Percentiles rank a stretch among this genome's conserved stretches.
Evolutionary conservation across 139 green algal genomes (phyloP).

Genomic region (Chlorella ohadii): DNA sequence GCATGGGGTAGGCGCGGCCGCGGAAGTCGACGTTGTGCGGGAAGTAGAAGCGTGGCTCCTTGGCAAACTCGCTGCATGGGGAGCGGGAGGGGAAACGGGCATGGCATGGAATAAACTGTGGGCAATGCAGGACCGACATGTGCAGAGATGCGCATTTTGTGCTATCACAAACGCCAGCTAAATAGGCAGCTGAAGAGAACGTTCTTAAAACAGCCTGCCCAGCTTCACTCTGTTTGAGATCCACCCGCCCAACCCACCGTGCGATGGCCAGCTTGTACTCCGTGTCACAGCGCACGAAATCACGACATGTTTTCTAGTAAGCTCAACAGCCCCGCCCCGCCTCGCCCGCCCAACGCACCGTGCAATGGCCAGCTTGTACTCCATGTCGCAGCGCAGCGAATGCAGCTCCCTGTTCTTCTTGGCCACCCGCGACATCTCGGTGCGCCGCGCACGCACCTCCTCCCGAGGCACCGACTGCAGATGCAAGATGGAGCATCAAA

Average conservation of each 20-base stretch:
- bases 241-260: no score
- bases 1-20: constrained; percentile 95
- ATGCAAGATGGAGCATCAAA: neutral
- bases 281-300: constrained; percentile 70
- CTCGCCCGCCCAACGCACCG: no score
- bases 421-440: constrained; percentile 1
- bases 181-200: no score
- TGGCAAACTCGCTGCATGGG: constrained; percentile 3
- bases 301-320: no score
- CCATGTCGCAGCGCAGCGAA: constrained; percentile 67
- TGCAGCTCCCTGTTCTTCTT: constrained; percentile 72
- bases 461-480: constrained; percentile 3
- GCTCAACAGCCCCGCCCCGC: no score
- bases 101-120: no score
- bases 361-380: constrained; percentile 62
- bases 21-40: constrained; percentile 97
- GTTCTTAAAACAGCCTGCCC: no score
- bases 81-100: no score
- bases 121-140: no score
- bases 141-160: no score
- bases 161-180: no score
- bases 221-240: no score
- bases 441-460: constrained; percentile 23
- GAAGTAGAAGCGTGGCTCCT: constrained; percentile 82
- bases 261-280: constrained; percentile 62